A percentile compares a stretch with the other conserved stretches of the same genome.
Conservation (phyloP, 768 basidiomycete genomes). For the Rhodocollybia butyracea region DNA sequence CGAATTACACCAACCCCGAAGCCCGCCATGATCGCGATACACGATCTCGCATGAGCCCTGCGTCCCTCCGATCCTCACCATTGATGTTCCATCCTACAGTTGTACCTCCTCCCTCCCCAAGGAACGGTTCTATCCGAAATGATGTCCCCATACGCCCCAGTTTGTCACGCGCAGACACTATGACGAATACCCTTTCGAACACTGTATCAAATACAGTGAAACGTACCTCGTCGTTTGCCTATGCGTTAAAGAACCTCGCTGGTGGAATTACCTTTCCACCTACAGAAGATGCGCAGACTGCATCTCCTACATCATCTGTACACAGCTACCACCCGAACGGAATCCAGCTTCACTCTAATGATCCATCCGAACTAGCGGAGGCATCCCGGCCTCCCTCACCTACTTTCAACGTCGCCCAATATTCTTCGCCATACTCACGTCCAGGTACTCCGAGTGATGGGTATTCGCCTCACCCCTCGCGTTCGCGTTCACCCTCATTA, state of each 20-base stretch:
- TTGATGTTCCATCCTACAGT: conserved; percentile 19
- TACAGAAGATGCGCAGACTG: conserved; percentile 45
- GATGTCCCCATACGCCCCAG: conserved; percentile 38
- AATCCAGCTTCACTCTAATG: conserved; percentile 17
- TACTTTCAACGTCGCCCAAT: conserved; percentile 73
- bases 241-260: conserved; percentile 65
- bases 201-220: conserved; percentile 67
- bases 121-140: neutral
- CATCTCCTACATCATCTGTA: conserved; percentile 24
- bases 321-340: neutral
- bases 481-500: conserved; percentile 19
- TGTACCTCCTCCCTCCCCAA: conserved; percentile 39
- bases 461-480: conserved; percentile 10
- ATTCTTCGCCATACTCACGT: conserved; percentile 71
- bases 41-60: conserved; percentile 40
- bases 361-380: conserved; percentile 29
- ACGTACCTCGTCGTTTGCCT: conserved; percentile 80
- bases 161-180: conserved; percentile 57
- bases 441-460: conserved; percentile 39
- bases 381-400: conserved; percentile 75
- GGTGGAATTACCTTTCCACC: conserved; percentile 71
- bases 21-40: neutral
- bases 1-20: conserved; percentile 28
- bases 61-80: conserved; percentile 52
- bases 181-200: conserved; percentile 55